phyloP scores from a whole-genome alignment of 306 rosid genomes.

The Begonia fuchsioides region DNA sequence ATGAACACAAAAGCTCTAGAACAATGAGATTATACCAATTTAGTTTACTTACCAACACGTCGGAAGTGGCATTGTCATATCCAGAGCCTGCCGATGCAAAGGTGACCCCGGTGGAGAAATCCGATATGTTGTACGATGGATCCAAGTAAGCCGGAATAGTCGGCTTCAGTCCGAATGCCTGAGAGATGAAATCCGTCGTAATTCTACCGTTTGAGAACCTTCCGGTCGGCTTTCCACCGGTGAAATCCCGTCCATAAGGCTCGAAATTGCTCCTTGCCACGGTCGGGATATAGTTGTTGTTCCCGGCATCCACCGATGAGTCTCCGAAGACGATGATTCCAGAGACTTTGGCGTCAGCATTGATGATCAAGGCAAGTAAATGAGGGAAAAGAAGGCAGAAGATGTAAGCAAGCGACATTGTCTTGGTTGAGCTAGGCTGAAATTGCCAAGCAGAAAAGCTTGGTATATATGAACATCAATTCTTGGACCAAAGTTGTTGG shows the following conservation, averaged over 20 bases:
- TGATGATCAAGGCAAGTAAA: conserved; percentile 3
- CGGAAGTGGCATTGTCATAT: conserved; percentile 78
- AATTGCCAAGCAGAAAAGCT: too few species aligned
- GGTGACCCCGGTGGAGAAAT: conserved; percentile 63
- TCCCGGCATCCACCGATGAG: conserved; percentile 87
- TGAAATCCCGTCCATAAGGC: conserved; percentile 90
- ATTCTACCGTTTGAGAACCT: conserved; percentile 74
- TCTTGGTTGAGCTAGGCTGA: not conserved
- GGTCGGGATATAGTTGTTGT: conserved; percentile 77
- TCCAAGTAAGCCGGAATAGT: conserved; percentile 75
- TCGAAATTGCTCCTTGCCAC: conserved; percentile 67
- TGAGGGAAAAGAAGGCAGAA: conserved; percentile 12
- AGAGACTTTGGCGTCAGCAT: conserved; percentile 30
- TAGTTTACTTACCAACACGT: conserved; percentile 47
- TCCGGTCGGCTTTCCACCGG: conserved; percentile 60
- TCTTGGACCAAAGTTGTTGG: too few species aligned
- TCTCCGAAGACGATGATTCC: conserved; percentile 73
- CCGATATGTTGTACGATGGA: conserved; percentile 52
- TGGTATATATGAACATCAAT: too few species aligned
- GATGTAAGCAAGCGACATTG: conserved; percentile 10
- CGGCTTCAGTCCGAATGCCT: conserved; percentile 42
- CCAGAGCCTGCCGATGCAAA: conserved; percentile 96
- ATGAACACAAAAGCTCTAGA: too few species aligned
- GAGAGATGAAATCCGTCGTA: conserved; percentile 63
- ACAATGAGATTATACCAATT: too few species aligned